A percentile compares a stretch with the other conserved stretches of the same genome.
Conservation (phyloP, 371 early-diverging fungal species). For the Mortierella sp. region DNA sequence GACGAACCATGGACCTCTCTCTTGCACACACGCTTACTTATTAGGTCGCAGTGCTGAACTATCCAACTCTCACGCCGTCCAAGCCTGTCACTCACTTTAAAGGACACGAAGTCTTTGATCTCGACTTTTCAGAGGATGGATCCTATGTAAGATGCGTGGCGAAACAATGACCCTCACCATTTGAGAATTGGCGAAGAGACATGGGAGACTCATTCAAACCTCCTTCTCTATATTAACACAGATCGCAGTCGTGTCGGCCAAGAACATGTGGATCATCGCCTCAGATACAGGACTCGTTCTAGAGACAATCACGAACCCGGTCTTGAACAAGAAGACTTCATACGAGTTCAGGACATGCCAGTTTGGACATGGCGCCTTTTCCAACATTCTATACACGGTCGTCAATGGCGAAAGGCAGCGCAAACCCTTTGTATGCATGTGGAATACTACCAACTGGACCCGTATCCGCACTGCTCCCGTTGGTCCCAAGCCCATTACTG, state of each 20-base stretch:
- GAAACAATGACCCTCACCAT: too few species aligned
- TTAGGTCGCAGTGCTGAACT: slow-evolving; percentile 62
- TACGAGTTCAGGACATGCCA: slow-evolving; percentile 64
- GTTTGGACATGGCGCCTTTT: slow-evolving; percentile 46
- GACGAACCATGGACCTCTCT: too few species aligned
- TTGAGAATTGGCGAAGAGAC: neutral
- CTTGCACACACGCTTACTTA: too few species aligned
- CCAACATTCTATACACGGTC: slow-evolving; percentile 51
- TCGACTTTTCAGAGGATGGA: slow-evolving; percentile 67
- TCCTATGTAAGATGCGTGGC: slow-evolving; percentile 44
- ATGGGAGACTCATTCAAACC: neutral
- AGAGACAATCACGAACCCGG: slow-evolving; percentile 65
- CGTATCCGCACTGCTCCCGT: slow-evolving; percentile 43
- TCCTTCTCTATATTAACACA: slow-evolving; percentile 6
- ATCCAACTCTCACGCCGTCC: slow-evolving; percentile 62
- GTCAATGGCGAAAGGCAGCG: slow-evolving; percentile 61
- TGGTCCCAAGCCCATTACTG: slow-evolving; percentile 42
- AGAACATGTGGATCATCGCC: slow-evolving; percentile 61
- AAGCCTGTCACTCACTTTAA: slow-evolving; percentile 65
- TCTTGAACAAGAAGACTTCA: slow-evolving; percentile 58
- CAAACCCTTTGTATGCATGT: slow-evolving; percentile 52
- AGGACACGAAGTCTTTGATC: slow-evolving; percentile 69
- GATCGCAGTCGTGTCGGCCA: slow-evolving; percentile 61
- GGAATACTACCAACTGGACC: slow-evolving; percentile 43
- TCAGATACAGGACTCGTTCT: slow-evolving; percentile 64